A percentile compares a stretch with the other conserved stretches of the same genome.
Evolutionary conservation across 2,329 filamentous ascomycete species (phyloP).

Genomic region (Alternaria tenuissima): DNA sequence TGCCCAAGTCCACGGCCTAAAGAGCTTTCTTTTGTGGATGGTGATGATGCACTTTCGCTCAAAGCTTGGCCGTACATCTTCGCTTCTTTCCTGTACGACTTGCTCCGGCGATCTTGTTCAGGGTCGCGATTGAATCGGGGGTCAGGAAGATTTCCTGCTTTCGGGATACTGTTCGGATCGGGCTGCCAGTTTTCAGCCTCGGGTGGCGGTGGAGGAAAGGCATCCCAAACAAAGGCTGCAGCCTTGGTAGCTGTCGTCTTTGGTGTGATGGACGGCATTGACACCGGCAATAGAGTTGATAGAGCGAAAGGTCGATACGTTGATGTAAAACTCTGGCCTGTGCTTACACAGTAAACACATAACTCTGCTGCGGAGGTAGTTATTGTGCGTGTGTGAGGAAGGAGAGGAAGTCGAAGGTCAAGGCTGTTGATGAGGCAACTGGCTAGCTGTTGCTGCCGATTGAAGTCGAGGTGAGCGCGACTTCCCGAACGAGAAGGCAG

Average conservation of each 20-base stretch:
- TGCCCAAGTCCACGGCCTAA: background rate
- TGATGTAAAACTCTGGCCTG: too few species aligned
- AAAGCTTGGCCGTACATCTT: background rate
- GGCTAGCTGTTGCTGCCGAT: background rate
- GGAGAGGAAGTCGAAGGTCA: background rate
- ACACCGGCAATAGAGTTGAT: background rate
- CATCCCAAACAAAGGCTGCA: slow-evolving; percentile 7
- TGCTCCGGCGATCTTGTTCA: background rate
- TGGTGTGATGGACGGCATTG: slow-evolving; percentile 1
- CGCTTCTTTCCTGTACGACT: background rate
- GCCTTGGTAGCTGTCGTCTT: background rate
- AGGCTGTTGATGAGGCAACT: background rate
- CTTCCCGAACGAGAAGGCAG: background rate
- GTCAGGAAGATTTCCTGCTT: slow-evolving; percentile 6
- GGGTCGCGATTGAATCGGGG: slow-evolving; percentile 14
- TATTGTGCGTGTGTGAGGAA: background rate
- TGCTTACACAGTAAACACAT: too few species aligned
- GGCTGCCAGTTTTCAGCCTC: slow-evolving; percentile 15
- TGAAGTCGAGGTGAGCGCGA: background rate
- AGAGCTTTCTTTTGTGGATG: background rate
- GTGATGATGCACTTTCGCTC: background rate
- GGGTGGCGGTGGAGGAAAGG: slow-evolving; percentile 17
- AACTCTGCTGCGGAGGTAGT: too few species aligned
- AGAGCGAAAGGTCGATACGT: too few species aligned
- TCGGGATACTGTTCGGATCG: slow-evolving; percentile 12